Evolutionary conservation across 192 early-diverging fungal genomes (phyloP).

Genomic region (Coemansia nantahalensis): DNA sequence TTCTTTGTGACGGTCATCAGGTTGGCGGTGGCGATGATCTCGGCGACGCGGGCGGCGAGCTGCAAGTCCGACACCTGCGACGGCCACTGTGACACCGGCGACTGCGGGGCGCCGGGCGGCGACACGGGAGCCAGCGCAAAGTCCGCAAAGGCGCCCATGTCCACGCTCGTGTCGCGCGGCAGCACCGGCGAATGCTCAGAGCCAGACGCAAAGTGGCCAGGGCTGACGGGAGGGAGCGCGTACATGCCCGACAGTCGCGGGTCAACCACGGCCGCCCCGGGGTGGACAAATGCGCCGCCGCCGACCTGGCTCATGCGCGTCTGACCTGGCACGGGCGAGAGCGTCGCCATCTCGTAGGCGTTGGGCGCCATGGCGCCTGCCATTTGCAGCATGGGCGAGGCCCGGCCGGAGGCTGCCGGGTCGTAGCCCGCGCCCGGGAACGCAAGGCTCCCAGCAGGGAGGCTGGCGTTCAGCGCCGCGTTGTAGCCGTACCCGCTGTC

Average conservation of each 20-base stretch:
- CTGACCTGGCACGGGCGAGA: not conserved
- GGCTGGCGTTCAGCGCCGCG: conserved; percentile 31
- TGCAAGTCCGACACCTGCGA: conserved; percentile 67
- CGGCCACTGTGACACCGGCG: conserved; percentile 28
- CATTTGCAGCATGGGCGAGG: conserved; percentile 39
- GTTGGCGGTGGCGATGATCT: conserved; percentile 83
- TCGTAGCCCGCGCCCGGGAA: conserved; percentile 23
- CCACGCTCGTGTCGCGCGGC: not conserved
- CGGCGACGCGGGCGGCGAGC: conserved; percentile 63
- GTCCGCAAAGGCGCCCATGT: conserved; percentile 3
- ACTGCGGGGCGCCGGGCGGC: conserved; percentile 10
- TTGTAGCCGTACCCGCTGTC: conserved; percentile 53
- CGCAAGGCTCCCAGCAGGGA: conserved; percentile 14
- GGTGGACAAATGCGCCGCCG: conserved; percentile 25
- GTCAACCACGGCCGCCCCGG: conserved; percentile 9
- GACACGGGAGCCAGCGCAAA: conserved; percentile 12
- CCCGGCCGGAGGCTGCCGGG: conserved; percentile 32
- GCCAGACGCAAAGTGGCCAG: not conserved
- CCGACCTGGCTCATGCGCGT: conserved; percentile 38
- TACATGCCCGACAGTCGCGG: conserved; percentile 28
- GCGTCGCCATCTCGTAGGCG: conserved; percentile 44
- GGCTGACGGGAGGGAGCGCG: not conserved
- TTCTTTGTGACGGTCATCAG: conserved; percentile 99
- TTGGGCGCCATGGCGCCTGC: conserved; percentile 15
- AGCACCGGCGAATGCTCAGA: conserved; percentile 1